Evolutionary conservation across 352 stramenopile genomes (phyloP).

Genomic region (Globisporangium polare): DNA sequence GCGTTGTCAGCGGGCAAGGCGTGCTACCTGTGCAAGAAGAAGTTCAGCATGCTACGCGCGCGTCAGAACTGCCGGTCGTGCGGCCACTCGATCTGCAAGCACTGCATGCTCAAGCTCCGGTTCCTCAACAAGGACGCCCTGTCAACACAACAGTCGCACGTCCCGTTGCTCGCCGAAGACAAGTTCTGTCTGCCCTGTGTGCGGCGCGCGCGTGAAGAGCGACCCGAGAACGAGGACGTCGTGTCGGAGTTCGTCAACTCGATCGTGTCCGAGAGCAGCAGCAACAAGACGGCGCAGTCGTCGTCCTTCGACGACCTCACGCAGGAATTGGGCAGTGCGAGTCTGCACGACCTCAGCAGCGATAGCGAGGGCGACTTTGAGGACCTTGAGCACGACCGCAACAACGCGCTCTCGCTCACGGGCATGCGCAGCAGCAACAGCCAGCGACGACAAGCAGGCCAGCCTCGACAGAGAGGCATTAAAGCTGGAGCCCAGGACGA

Average conservation of each 20-base stretch:
- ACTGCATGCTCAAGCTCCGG: slow-evolving; percentile 15
- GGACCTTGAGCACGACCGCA: neutral
- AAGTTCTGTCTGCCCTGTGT: slow-evolving; percentile 18
- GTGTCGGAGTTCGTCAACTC: slow-evolving; percentile 11
- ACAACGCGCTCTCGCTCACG: neutral
- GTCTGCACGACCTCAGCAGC: slow-evolving; percentile 3
- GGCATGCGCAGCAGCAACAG: neutral
- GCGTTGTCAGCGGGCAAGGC: neutral
- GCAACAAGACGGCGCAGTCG: slow-evolving; percentile 5
- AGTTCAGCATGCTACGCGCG: slow-evolving; percentile 8
- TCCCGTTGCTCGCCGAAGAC: slow-evolving; percentile 2
- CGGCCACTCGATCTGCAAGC: slow-evolving; percentile 10
- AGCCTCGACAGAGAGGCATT: neutral
- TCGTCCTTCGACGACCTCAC: slow-evolving; percentile 6
- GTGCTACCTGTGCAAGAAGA: slow-evolving; percentile 14
- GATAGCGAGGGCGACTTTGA: neutral
- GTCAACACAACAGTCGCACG: neutral
- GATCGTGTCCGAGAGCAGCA: slow-evolving; percentile 12
- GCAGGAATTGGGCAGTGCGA: neutral
- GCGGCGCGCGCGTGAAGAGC: slow-evolving; percentile 8
- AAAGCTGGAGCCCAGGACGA: neutral
- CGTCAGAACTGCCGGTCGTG: slow-evolving; percentile 9
- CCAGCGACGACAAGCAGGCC: neutral
- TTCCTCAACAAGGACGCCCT: slow-evolving; percentile 9
- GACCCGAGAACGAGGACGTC: slow-evolving; percentile 6